Evolutionary conservation across 306 rosid genomes (phyloP), one percentile per base, ranked within the genome.

Genomic region (Malus sylvestris): DNA sequence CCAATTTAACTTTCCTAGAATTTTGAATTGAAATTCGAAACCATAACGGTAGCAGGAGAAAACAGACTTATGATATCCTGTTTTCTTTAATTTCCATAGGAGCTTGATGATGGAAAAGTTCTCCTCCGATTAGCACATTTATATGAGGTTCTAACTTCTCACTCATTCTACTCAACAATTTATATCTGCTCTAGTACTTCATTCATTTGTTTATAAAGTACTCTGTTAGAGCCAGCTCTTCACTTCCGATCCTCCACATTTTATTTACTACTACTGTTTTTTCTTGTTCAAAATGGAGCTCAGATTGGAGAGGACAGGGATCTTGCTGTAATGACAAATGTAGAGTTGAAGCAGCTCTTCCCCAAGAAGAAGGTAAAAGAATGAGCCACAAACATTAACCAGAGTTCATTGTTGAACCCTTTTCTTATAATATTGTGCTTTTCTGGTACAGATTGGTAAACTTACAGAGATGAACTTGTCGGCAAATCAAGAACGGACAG

Each of bases 241-340:
- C 57, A 44, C 69, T 27, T 45, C 29, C 22, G 70, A 73, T 81
- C 45, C 40, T 30, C 25, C 67, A 3, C 59, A 14, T n/a, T 20
- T 12, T 53, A 16, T 42, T 52, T 8, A 46, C 57, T 71, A 38
- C 33, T 38, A 6, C 2, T 70, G 9, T 15, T 27, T 77, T 16
- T 25, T 59, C 55, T 76, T 83, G 35, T 84, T 64, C 79, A 78
- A 71, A 14, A 86, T 68, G 75, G 49, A 75, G 67, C 67, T 30
- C 61, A 92, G 98, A 77, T 87, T 71, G 97, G 89, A 83, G 98
- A 95, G 89, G 98, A 95, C 91, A 90, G 67, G 82, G 87, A 92
- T 75, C 88, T 78, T 68, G 92, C 98, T 3, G 81, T 68, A 71
- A 68, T 40, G 62, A 72, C 92, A 35, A 95, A 86, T 64, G 97